These are phyloP conservation scores for Xylaria palmicola DNA, from an alignment of 495 filamentous ascomycete species.

Conservation along the genomic window DNA sequence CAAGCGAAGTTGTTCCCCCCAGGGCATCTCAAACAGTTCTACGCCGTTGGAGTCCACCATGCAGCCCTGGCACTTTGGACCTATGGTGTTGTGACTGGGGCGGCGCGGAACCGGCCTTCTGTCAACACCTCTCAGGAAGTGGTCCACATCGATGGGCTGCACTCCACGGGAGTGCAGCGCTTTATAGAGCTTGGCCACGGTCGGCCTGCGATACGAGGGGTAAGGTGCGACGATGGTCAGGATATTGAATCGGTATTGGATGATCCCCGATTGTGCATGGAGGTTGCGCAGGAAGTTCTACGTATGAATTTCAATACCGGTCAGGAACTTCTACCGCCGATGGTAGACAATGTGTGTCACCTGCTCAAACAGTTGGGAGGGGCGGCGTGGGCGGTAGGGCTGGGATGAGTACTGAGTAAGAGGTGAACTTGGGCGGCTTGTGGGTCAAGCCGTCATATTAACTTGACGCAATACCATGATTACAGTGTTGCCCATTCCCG, in stretches of 20 bases:
- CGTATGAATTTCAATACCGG: conserved; percentile 42
- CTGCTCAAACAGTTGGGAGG: conserved; percentile 55
- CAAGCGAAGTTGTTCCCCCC: conserved; percentile 49
- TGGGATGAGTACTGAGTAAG: not conserved
- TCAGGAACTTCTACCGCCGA: conserved; percentile 34
- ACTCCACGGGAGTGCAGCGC: conserved; percentile 41
- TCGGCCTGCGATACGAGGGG: conserved; percentile 40
- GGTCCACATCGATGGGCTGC: conserved; percentile 51
- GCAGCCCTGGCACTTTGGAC: conserved; percentile 61
- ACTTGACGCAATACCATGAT: too few species aligned
- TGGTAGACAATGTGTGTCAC: conserved; percentile 56
- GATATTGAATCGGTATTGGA: conserved; percentile 31
- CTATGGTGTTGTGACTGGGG: conserved; percentile 50
- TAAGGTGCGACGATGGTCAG: conserved; percentile 5
- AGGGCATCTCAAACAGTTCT: conserved; percentile 55
- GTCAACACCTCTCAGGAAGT: conserved; percentile 21
- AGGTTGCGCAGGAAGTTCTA: conserved; percentile 46
- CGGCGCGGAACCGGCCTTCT: conserved; percentile 15
- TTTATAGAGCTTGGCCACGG: conserved; percentile 50
- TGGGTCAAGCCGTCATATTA: too few species aligned
- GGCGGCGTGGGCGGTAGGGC: conserved; percentile 36
- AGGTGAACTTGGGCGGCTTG: too few species aligned
- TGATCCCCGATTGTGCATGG: conserved; percentile 48
- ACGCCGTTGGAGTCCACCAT: conserved; percentile 60
- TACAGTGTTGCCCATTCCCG: too few species aligned